A percentile compares a stretch with the other conserved stretches of the same genome.
Evolutionary conservation across 768 basidiomycete genomes (phyloP).

Genomic region (Naganishia vaughanmartiniae): DNA sequence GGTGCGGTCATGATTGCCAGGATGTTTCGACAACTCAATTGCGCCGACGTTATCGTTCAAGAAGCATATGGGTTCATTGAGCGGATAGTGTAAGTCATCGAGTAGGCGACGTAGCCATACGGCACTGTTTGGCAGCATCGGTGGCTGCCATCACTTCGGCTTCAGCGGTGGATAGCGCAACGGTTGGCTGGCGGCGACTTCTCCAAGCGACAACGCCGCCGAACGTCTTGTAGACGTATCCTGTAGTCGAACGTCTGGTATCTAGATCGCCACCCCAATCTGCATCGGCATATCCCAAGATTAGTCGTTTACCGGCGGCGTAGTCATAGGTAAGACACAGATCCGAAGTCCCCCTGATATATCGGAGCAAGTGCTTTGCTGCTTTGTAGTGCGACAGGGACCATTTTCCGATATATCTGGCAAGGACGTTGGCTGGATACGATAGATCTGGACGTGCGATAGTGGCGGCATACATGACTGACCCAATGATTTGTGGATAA

Average conservation of each 20-base stretch:
- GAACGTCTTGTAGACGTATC: conserved; percentile 52
- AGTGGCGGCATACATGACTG: too few species aligned
- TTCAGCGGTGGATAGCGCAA: conserved; percentile 54
- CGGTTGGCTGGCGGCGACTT: conserved; percentile 52
- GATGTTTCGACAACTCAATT: conserved; percentile 46
- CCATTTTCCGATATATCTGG: too few species aligned
- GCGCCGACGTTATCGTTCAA: conserved; percentile 15
- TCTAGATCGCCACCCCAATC: conserved; percentile 41
- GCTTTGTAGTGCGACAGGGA: too few species aligned
- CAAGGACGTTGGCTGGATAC: too few species aligned
- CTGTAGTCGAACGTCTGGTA: conserved; percentile 34
- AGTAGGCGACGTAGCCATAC: conserved; percentile 19
- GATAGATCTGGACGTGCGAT: too few species aligned
- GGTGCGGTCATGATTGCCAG: conserved; percentile 49
- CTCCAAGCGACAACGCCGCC: conserved; percentile 52
- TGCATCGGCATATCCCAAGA: conserved; percentile 40
- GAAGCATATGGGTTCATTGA: background rate
- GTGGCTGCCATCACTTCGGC: conserved; percentile 56
- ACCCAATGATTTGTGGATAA: too few species aligned
- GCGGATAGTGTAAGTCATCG: background rate
- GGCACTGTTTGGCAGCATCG: conserved; percentile 39
- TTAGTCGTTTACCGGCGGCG: too few species aligned
- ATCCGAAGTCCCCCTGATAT: too few species aligned
- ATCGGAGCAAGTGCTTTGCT: too few species aligned
- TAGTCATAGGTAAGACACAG: too few species aligned